Base-by-base conservation (phyloP, 2,329 filamentous ascomycete genomes). In the Tolypocladium paradoxum region DNA sequence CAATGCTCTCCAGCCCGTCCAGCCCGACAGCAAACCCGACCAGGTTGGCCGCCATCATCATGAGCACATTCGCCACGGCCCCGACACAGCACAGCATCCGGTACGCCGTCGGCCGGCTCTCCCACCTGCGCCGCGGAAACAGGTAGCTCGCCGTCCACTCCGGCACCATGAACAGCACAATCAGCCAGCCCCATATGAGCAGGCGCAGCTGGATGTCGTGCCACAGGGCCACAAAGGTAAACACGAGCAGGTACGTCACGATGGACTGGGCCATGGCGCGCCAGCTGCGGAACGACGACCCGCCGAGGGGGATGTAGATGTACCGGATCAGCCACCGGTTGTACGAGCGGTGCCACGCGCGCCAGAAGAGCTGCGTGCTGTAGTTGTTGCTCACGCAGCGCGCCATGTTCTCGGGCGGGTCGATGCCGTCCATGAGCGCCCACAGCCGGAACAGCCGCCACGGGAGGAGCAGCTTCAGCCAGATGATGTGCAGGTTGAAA, bases 391-490 rank as follows among this genome's bases (percentile, higher is more conserved):
- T 91, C 71, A 96, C 90, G 70, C 95, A 99, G 60, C 93, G 88
- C 52, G 96, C 82, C 90, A 99, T 96, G 73, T 99, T 99, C 72
- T 99, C 93, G 0, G 93, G 92, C 0, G 93, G 90, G 65, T 99
- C 93, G 60, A 99, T 83, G 56, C 88, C 89, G 67, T 99, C 93
- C 18, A 91, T 66, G 4, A 99, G 79, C 0, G 89, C 79, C 93
- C 93, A 99, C n/a, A 99, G 82, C 5, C 95, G 88, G 80, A 97
- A 97, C 68, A 97, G 86, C n/a, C 93, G 87, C 91, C 92, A 99
- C 1, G 93, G 93, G 8, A 99, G 82, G 5, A 99, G 83, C 1
- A 99, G 83, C 68, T 99, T 99, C 48, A 99, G 79, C 95, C 95
- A 99, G 68, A 99, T 95, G 65, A 96, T 83, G 72, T 96, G 89